A percentile compares a stretch with the other conserved stretches of the same genome.
These are phyloP conservation scores for Avena insularis DNA, from an alignment of 176 grass and related monocot species.

Conservation along the genomic window DNA sequence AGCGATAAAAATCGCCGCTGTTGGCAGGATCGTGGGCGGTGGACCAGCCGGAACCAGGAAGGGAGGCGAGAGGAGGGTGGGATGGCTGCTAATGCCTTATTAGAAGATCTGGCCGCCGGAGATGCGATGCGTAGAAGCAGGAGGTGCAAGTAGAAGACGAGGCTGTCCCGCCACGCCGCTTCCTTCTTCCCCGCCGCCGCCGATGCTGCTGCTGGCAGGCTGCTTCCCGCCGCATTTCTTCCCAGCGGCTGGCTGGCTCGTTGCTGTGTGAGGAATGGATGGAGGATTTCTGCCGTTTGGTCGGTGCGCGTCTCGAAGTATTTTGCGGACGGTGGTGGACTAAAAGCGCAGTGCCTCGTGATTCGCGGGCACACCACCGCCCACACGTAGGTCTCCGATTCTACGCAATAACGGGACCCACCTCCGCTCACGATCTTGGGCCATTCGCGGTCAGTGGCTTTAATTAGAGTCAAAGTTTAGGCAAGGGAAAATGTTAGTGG, in stretches of 20 bases:
- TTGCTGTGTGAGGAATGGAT: constrained; percentile 3
- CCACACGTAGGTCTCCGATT: neutral
- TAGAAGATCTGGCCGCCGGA: constrained; percentile 99
- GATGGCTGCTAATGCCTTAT: constrained; percentile 69
- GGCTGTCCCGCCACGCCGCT: constrained; percentile 66
- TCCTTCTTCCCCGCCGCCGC: neutral
- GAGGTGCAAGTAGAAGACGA: constrained; percentile 79
- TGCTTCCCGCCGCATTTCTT: constrained; percentile 53
- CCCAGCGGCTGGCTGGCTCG: constrained; percentile 48
- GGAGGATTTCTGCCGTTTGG: constrained; percentile 13
- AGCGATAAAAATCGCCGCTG: neutral
- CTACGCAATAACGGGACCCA: neutral
- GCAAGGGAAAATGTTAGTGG: neutral
- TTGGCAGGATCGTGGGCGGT: neutral
- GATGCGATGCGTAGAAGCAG: constrained; percentile 95
- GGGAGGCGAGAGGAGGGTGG: neutral
- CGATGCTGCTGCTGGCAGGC: neutral
- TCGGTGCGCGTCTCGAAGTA: neutral
- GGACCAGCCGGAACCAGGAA: neutral
- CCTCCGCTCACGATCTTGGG: neutral
- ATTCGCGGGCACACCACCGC: constrained; percentile 32
- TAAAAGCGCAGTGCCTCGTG: constrained; percentile 32
- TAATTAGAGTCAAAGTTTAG: neutral
- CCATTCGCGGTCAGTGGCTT: neutral
- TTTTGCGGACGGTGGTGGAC: constrained; percentile 24